A percentile compares a stretch with the other conserved stretches of the same genome.
Conservation (phyloP, 495 filamentous ascomycete species). For the Cercophora newfieldiana region DNA sequence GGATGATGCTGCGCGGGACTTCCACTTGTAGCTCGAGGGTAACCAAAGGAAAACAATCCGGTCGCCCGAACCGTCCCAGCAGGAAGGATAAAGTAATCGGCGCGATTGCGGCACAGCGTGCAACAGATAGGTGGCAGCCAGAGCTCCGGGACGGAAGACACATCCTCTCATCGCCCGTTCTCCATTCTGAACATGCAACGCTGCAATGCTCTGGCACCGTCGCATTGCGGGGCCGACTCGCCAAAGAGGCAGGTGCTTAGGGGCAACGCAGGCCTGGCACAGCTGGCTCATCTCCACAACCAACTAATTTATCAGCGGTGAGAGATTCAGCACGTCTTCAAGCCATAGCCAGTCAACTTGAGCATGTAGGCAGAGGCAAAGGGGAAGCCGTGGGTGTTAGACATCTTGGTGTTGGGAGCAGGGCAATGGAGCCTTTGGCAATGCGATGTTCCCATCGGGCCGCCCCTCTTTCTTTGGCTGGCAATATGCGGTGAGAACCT, state of each 20-base stretch:
- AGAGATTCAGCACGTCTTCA: background rate
- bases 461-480: background rate
- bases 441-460: no score
- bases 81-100: conserved; percentile 7
- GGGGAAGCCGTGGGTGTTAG: no score
- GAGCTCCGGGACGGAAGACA: conserved; percentile 1
- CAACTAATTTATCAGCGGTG: background rate
- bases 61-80: conserved; percentile 3
- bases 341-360: background rate
- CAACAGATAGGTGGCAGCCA: conserved; percentile 2
- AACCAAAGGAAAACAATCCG: no score
- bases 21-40: no score
- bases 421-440: no score
- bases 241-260: background rate
- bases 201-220: background rate
- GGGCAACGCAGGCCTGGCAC: background rate
- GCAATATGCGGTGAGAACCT: background rate
- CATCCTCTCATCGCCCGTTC: background rate
- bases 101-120: conserved; percentile 7
- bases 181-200: background rate
- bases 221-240: background rate
- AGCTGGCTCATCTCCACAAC: background rate
- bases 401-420: no score
- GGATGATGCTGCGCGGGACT: background rate
- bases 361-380: background rate